These are phyloP conservation scores for Truncatella angustata DNA, from an alignment of 2,329 filamentous ascomycete species.

Conservation along the genomic window DNA sequence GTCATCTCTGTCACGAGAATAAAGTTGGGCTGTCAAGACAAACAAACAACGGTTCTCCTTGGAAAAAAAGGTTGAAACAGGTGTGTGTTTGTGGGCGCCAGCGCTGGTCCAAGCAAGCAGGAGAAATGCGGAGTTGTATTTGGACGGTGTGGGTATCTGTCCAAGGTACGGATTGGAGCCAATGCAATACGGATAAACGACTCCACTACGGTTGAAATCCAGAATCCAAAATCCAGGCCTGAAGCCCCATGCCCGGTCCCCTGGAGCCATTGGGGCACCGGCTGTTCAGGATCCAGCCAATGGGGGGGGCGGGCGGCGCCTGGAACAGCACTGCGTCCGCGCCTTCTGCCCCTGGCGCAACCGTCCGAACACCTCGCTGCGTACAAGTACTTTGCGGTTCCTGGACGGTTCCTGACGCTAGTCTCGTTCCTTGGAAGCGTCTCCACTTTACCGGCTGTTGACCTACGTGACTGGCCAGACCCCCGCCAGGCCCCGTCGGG, in stretches of 20 bases:
- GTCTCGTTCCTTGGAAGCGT: too few species aligned
- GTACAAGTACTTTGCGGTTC: too few species aligned
- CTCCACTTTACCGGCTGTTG: neutral
- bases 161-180: too few species aligned
- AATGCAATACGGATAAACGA: neutral
- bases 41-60: too few species aligned
- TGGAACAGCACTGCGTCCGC: slow-evolving; percentile 4
- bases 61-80: neutral
- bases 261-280: neutral
- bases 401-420: too few species aligned
- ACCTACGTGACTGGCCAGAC: neutral
- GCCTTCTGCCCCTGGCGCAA: slow-evolving; percentile 1
- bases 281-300: neutral
- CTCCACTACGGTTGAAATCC: too few species aligned
- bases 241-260: neutral
- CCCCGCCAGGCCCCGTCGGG: too few species aligned
- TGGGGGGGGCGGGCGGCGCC: neutral
- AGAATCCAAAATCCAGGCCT: neutral
- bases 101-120: neutral
- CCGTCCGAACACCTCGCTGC: too few species aligned
- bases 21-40: too few species aligned
- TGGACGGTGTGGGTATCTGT: neutral
- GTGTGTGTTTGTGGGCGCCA: too few species aligned
- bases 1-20: too few species aligned
- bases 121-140: neutral